Evolutionary conservation across 208 protist species (phyloP).

Genomic region (Herpetomonas samuelpessoai): DNA sequence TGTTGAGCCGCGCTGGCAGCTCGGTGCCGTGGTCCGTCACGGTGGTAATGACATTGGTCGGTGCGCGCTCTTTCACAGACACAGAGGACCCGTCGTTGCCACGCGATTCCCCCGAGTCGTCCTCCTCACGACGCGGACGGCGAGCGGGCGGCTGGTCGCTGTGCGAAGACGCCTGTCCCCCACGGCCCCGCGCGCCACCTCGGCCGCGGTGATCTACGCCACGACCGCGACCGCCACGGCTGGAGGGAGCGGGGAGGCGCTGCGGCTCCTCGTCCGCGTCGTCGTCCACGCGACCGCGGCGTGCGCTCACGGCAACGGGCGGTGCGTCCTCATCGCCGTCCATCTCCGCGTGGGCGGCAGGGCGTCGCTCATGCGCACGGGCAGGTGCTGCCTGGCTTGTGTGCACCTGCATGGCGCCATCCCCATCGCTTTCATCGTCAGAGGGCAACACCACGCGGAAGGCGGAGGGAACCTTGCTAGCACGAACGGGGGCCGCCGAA

Average conservation of each 20-base stretch:
- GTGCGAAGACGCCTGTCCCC: conserved; percentile 7
- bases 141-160: background rate
- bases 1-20: conserved; percentile 82
- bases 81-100: conserved; percentile 1
- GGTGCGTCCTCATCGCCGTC: conserved; percentile 1
- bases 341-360: background rate
- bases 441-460: background rate
- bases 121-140: conserved; percentile 3
- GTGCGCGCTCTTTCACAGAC: background rate
- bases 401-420: conserved; percentile 2
- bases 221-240: background rate
- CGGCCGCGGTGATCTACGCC: background rate
- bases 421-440: conserved; percentile 8
- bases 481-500: no score
- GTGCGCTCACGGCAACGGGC: background rate
- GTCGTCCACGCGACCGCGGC: background rate
- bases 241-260: background rate
- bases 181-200: conserved; percentile 11
- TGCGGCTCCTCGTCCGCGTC: background rate
- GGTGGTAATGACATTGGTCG: conserved; percentile 53
- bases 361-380: no score
- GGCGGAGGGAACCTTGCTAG: background rate
- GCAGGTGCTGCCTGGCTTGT: no score
- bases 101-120: conserved; percentile 1
- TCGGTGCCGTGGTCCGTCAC: conserved; percentile 72